phyloP scores from a whole-genome alignment of 495 filamentous ascomycete species.

The Penicillium parvum region DNA sequence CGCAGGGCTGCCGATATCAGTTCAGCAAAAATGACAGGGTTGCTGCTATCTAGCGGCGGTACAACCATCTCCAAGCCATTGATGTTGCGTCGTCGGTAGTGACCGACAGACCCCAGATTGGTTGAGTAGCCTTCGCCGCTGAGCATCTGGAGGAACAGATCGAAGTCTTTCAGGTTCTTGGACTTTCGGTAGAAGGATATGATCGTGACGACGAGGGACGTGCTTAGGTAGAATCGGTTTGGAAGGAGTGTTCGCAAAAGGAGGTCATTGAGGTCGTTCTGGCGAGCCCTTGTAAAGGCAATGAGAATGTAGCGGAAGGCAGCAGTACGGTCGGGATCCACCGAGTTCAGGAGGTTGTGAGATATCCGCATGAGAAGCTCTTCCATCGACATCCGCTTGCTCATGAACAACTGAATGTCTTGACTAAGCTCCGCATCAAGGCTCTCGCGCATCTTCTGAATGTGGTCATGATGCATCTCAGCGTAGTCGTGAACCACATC shows the following conservation, averaged over 20 bases:
- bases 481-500: constrained; percentile 27
- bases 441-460: constrained; percentile 10
- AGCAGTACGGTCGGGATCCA: constrained; percentile 35
- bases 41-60: constrained; percentile 33
- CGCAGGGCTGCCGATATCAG: constrained; percentile 36
- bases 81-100: constrained; percentile 22
- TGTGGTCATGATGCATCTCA: constrained; percentile 6
- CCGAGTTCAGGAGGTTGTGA: constrained; percentile 30
- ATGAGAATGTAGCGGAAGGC: constrained; percentile 32
- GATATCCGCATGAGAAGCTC: constrained; percentile 36
- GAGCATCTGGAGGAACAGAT: constrained; percentile 41
- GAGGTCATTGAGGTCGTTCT: constrained; percentile 41
- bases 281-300: constrained; percentile 36
- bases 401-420: constrained; percentile 29
- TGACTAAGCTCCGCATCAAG: constrained; percentile 31
- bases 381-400: constrained; percentile 31
- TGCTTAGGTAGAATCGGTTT: constrained; percentile 33
- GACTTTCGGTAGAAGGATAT: constrained; percentile 38
- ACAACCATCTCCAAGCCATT: constrained; percentile 38
- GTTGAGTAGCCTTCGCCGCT: constrained; percentile 33
- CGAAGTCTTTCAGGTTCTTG: constrained; percentile 42
- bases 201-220: constrained; percentile 35
- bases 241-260: constrained; percentile 38
- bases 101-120: constrained; percentile 24
- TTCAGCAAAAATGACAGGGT: constrained; percentile 32